These are phyloP conservation scores for Clonostachys rosea DNA, from an alignment of 2,329 filamentous ascomycete genomes.

Conservation along the genomic window DNA sequence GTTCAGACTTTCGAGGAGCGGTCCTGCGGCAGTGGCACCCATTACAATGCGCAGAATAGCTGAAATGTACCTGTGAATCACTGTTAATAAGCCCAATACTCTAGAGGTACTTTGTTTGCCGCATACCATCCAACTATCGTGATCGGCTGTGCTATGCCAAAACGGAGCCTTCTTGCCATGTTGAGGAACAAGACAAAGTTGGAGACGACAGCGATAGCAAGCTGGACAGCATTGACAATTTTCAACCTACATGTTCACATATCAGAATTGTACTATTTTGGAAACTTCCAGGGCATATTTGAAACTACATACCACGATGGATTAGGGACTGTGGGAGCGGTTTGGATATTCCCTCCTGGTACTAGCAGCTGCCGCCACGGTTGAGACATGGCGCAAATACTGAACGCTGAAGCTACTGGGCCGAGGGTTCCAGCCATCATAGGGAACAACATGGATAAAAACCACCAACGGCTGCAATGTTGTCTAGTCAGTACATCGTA, in stretches of 20 bases:
- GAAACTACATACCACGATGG: constrained; percentile 57
- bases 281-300: not conserved
- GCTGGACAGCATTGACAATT: constrained; percentile 71
- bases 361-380: constrained; percentile 64
- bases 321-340: constrained; percentile 54
- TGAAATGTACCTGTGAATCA: constrained; percentile 43
- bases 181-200: constrained; percentile 83
- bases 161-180: constrained; percentile 76
- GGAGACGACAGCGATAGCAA: constrained; percentile 70
- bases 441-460: constrained; percentile 62
- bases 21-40: constrained; percentile 59
- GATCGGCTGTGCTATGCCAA: constrained; percentile 75
- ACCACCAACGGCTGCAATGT: constrained; percentile 52
- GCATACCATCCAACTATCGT: constrained; percentile 77
- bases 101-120: constrained; percentile 48
- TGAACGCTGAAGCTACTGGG: constrained; percentile 83
- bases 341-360: constrained; percentile 37
- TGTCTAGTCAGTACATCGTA: not conserved
- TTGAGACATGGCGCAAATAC: constrained; percentile 78
- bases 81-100: not conserved
- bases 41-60: constrained; percentile 64
- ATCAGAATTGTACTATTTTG: not conserved
- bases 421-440: constrained; percentile 81
- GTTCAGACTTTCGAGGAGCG: constrained; percentile 28
- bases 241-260: constrained; percentile 48